phyloP scores from a whole-genome alignment of 2,329 filamentous ascomycete genomes.

The Furcasterigmium sp. region DNA sequence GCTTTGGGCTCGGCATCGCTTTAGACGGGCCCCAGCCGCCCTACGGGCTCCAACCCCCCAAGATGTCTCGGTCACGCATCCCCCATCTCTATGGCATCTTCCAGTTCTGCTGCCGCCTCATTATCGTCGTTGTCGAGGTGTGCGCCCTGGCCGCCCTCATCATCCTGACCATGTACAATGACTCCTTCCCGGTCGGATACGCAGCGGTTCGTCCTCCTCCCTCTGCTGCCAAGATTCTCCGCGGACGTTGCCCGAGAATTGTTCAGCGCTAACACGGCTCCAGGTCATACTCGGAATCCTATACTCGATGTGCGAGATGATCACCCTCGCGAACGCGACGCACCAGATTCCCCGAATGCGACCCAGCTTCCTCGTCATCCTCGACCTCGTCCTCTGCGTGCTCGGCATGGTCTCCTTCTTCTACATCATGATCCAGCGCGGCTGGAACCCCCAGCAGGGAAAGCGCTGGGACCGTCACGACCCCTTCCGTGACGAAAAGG shows the following conservation, averaged over 20 bases:
- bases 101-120: slow-evolving; percentile 13
- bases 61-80: slow-evolving; percentile 12
- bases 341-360: slow-evolving; percentile 12
- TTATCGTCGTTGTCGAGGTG: slow-evolving; percentile 12
- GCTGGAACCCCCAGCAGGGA: slow-evolving; percentile 7
- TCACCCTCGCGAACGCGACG: slow-evolving; percentile 13
- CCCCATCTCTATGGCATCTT: slow-evolving; percentile 13
- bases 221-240: background rate
- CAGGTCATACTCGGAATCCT: slow-evolving; percentile 30
- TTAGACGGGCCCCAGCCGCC: too few relatives aligned
- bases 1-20: too few relatives aligned
- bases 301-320: slow-evolving; percentile 33
- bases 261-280: background rate
- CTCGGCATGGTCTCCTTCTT: slow-evolving; percentile 15
- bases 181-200: slow-evolving; percentile 11
- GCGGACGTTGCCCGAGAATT: background rate
- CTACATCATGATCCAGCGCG: slow-evolving; percentile 13
- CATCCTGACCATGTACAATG: slow-evolving; percentile 9
- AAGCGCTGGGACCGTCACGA: slow-evolving; percentile 7
- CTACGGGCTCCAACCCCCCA: background rate
- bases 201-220: slow-evolving; percentile 5
- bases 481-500: slow-evolving; percentile 11
- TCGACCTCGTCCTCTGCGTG: slow-evolving; percentile 12
- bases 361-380: slow-evolving; percentile 10
- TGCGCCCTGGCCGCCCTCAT: slow-evolving; percentile 13